These are phyloP conservation scores for Arachnopeziza araneosa DNA, from an alignment of 2,329 filamentous ascomycete species.

Conservation along the genomic window DNA sequence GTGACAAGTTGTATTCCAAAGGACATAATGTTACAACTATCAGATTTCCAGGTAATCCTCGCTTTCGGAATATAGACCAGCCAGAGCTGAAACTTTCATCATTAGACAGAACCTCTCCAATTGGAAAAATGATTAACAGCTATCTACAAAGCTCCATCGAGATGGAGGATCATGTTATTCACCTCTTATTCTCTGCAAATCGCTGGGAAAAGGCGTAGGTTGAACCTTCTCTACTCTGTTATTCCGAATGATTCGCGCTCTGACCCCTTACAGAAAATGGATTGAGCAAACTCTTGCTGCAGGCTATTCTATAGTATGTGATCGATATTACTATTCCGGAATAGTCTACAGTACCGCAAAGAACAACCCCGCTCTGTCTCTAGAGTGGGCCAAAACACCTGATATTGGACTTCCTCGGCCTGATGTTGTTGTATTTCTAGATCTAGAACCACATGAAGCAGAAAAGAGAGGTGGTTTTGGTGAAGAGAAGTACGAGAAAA, in stretches of 20 bases:
- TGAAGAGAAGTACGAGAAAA: slow-evolving; percentile 80
- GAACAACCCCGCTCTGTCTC: slow-evolving; percentile 59
- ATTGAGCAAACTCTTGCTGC: slow-evolving; percentile 50
- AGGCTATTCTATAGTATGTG: slow-evolving; percentile 75
- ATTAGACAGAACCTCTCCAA: slow-evolving; percentile 59
- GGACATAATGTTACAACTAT: slow-evolving; percentile 51
- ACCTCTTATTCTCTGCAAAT: slow-evolving; percentile 68
- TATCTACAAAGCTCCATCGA: slow-evolving; percentile 57
- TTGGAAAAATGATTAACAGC: slow-evolving; percentile 61
- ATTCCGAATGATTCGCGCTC: neutral
- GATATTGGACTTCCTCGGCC: slow-evolving; percentile 84
- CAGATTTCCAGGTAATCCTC: slow-evolving; percentile 58
- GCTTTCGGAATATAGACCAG: neutral
- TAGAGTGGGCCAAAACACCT: slow-evolving; percentile 77
- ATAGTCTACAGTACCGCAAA: slow-evolving; percentile 93
- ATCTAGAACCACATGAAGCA: slow-evolving; percentile 69
- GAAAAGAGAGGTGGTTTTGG: slow-evolving; percentile 80
- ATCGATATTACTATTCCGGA: slow-evolving; percentile 93
- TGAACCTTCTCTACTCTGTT: neutral
- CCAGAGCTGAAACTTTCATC: neutral
- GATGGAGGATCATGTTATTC: slow-evolving; percentile 64
- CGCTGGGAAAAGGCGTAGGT: slow-evolving; percentile 52
- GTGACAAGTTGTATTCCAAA: slow-evolving; percentile 43
- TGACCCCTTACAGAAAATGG: slow-evolving; percentile 35
- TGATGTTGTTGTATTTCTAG: slow-evolving; percentile 82